phyloP scores from a whole-genome alignment of 1,284 basidiomycete species.

The Papiliotrema nemorosa region DNA sequence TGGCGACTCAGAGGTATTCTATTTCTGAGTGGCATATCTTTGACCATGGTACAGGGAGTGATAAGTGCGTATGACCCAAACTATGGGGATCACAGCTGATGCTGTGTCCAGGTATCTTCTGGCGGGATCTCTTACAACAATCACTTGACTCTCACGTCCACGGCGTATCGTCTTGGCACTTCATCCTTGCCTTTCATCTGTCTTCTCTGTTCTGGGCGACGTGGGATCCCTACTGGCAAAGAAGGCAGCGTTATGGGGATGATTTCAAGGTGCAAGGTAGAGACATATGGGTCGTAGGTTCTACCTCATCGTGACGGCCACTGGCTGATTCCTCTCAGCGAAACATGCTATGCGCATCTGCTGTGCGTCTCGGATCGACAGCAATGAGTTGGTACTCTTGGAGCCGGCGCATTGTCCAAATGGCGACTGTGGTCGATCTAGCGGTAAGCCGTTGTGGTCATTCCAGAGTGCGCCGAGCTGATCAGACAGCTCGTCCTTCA shows the following conservation, averaged over 20 bases:
- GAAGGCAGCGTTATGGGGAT: constrained; percentile 7
- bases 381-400: background rate
- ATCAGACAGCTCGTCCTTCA: constrained; percentile 19
- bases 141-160: background rate
- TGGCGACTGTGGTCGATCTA: constrained; percentile 9
- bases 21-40: constrained; percentile 11
- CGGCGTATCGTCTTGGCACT: background rate
- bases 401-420: background rate
- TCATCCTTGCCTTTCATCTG: constrained; percentile 8
- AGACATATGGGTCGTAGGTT: constrained; percentile 34
- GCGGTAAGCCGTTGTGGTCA: constrained; percentile 5
- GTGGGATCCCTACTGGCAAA: constrained; percentile 43
- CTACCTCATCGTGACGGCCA: too few relatives aligned
- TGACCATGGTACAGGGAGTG: constrained; percentile 14
- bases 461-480: background rate
- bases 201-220: constrained; percentile 35
- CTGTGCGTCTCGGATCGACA: background rate
- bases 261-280: constrained; percentile 18
- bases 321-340: background rate
- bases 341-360: background rate
- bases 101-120: background rate
- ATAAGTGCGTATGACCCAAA: constrained; percentile 13
- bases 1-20: constrained; percentile 28
- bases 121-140: background rate
- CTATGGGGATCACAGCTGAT: background rate